Evolutionary conservation across 1,284 basidiomycete genomes (phyloP).

Genomic region (Grifola frondosa): DNA sequence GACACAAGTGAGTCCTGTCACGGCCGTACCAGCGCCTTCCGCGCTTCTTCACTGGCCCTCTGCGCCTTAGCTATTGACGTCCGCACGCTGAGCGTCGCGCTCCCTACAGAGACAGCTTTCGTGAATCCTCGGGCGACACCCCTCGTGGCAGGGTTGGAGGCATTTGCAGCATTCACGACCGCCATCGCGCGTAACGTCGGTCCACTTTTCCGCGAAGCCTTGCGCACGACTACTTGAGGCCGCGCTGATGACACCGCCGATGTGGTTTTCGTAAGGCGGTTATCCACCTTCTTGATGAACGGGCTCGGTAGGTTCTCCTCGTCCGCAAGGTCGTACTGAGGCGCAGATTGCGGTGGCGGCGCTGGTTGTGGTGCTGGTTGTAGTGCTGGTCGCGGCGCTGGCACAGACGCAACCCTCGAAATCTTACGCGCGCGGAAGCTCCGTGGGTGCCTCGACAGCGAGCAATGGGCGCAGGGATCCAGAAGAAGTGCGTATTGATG

Average conservation of each 20-base stretch:
- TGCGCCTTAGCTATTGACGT: constrained; percentile 44
- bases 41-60: constrained; percentile 50
- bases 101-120: constrained; percentile 9
- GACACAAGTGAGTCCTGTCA: too few relatives aligned
- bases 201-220: constrained; percentile 35
- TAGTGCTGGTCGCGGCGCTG: constrained; percentile 11
- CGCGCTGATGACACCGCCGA: constrained; percentile 5
- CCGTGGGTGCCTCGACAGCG: constrained; percentile 10
- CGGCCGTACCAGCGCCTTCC: constrained; percentile 45
- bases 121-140: not conserved
- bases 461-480: constrained; percentile 9
- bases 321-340: constrained; percentile 66
- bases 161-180: constrained; percentile 54
- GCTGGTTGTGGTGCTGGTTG: constrained; percentile 15
- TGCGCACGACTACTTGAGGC: constrained; percentile 2
- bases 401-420: constrained; percentile 9
- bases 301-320: constrained; percentile 85
- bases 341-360: constrained; percentile 18
- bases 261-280: constrained; percentile 23
- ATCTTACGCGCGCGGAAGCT: constrained; percentile 18
- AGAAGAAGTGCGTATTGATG: constrained; percentile 30
- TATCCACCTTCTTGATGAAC: constrained; percentile 64
- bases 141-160: constrained; percentile 24
- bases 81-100: constrained; percentile 23
- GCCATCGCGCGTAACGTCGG: constrained; percentile 60